Evolutionary conservation across 2,329 filamentous ascomycete genomes (phyloP), one percentile per base, ranked within the genome.

Genomic region (Colletotrichum cordylinicola): DNA sequence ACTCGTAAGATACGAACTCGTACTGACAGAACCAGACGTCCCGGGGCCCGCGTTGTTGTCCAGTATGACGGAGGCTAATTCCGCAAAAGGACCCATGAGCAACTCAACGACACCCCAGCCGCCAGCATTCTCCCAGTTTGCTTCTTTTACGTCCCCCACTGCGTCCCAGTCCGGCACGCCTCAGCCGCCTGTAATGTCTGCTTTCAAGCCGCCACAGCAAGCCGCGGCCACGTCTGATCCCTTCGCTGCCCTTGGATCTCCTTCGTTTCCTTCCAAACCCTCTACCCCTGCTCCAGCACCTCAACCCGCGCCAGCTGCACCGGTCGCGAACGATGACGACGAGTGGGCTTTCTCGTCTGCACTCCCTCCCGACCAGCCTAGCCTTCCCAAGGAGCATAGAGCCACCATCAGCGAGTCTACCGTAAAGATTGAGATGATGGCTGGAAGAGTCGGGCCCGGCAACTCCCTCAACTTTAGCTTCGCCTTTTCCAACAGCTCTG

Each of bases 341-440:
- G 96, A 98, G 81, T 98, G 96, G 96, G 94, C 92, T 29, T 98
- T 98, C 83, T 92, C 95, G 4, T 98, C 96, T 0, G 93, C 96
- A 0, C 88, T 98, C 16, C 96, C 96, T 33, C 84, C 88, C 4
- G 88, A 91, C 76, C 77, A 84, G 18, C 81, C 88, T 21, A 80
- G 85, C 76, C 89, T 91, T 39, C 92, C 93, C 2, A 88, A 86
- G 68, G 90, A 91, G 67, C 91, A 95, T 78, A 91, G 91, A 64
- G 87, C 94, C 24, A 90, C 89, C 5, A 91, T 98, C 58, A 92
- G 92, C 81, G 93, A 94, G 80, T 93, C 92, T 3, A 89, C 87
- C 58, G 86, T 98, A 62, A 91, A 91, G 75, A 93, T 98, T 75
- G 90, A 94, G 52, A 93, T 98, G 83, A 87, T 93, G 52, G 93